Evolutionary conservation across 805 yeast species (phyloP), one percentile per base, ranked within the genome.

Genomic region (Wickerhamomyces subpelliculosus): DNA sequence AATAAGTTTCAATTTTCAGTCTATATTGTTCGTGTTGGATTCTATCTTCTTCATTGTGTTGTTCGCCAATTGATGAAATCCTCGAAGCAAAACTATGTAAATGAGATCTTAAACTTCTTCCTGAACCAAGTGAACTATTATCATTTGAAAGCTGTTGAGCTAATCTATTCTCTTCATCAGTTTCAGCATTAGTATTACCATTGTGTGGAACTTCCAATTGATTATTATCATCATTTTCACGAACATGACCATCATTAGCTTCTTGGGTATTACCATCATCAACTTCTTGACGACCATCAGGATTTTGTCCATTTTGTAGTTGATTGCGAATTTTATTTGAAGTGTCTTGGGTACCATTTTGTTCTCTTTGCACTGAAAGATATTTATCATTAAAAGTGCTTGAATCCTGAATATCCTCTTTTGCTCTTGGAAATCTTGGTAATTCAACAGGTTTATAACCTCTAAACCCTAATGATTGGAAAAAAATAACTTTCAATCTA

Each of bases 1-100:
- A 67, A 55, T 89, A 93, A 4, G 67, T 65, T 47, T 84, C 88
- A 31, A 93, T 62, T 17, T 39, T 60, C 48, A 41, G 67, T 54
- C 48, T 65, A 68, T 49, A 55, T 4, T 27, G 27, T 20, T 39
- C 50, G 17, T 32, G 20, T 20, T 34, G 28, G 3, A 34, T 25
- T 4, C 37, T 27, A 13, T 25, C 37, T 3, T 17, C 25, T 5
- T 10, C 40, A 8, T 37, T 47, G 23, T 21, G 19, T 20, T 23
- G 20, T 13, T 26, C 36, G n/a, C 30, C 24, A 9, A 19, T 18
- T 2, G 36, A 13, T 7, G 49, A 40, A 1, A 42, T 47, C 26
- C 46, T 37, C 4, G 58, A 49, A 3, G 49, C 30, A 2, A 48
- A 41, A 12, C 36, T 25, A 4, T 47, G 42, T 4, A 54, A 32